phyloP scores from a whole-genome alignment of 2,329 filamentous ascomycete species.

The Amauroascus verrucosus region DNA sequence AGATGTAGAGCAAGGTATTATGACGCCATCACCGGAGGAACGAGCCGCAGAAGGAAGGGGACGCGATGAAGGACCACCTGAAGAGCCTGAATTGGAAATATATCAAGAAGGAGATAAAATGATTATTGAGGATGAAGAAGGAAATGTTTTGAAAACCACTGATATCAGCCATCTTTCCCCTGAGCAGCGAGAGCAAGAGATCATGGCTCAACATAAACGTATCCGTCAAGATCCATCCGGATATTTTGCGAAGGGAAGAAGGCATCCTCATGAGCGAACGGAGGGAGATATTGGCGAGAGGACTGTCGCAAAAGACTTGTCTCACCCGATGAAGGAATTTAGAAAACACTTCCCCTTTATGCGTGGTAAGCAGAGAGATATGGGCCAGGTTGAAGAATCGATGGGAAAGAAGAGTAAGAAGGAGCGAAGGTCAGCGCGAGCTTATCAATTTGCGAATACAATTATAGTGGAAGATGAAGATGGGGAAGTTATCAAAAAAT shows the following conservation, averaged over 20 bases:
- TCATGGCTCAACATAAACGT: constrained; percentile 38
- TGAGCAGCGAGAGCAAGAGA: constrained; percentile 53
- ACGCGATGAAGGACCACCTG: not conserved
- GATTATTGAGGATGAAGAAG: constrained; percentile 74
- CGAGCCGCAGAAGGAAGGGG: constrained; percentile 19
- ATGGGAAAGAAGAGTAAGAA: constrained; percentile 24
- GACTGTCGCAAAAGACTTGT: constrained; percentile 25
- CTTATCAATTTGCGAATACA: constrained; percentile 60
- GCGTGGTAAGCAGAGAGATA: constrained; percentile 28
- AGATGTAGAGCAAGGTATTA: constrained; percentile 18
- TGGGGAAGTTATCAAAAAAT: constrained; percentile 59
- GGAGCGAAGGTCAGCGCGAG: constrained; percentile 48
- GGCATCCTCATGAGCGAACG: constrained; percentile 34
- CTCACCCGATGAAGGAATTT: constrained; percentile 30
- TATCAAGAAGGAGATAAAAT: constrained; percentile 73
- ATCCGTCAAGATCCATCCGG: constrained; percentile 45
- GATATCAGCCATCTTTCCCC: constrained; percentile 39
- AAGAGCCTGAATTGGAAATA: constrained; percentile 49
- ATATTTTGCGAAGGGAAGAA: constrained; percentile 39
- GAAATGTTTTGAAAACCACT: constrained; percentile 67
- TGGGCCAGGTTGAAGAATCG: constrained; percentile 13
- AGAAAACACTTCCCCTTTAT: constrained; percentile 38
- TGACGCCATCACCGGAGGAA: constrained; percentile 18
- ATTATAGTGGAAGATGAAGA: constrained; percentile 61
- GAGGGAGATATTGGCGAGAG: constrained; percentile 36